These are phyloP conservation scores for Hyparrhenia diplandra DNA, from an alignment of 176 grass and related monocot species.

Conservation along the genomic window DNA sequence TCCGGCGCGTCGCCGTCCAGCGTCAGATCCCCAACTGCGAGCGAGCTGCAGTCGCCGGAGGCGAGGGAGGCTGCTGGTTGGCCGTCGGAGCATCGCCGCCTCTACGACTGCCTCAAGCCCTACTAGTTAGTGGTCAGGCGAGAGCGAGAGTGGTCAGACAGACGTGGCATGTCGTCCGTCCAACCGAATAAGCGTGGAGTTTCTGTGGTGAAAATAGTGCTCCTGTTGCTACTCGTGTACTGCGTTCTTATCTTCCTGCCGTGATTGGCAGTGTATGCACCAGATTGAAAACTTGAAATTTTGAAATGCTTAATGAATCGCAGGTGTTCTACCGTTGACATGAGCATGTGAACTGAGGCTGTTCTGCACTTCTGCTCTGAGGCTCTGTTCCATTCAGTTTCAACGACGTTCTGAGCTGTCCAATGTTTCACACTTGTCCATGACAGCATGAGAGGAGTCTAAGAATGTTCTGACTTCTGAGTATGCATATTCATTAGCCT, in stretches of 20 bases:
- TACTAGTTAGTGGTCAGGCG: slow-evolving; percentile 43
- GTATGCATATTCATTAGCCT: too few relatives aligned
- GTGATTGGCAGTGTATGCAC: background rate
- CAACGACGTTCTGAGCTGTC: background rate
- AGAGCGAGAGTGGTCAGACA: background rate
- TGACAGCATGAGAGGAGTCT: background rate
- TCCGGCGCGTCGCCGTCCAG: background rate
- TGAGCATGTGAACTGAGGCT: background rate
- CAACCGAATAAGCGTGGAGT: background rate
- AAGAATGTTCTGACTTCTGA: background rate
- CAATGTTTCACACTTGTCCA: background rate
- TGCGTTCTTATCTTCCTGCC: background rate
- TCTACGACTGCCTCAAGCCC: slow-evolving; percentile 61
- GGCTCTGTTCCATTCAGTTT: background rate
- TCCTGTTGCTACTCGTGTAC: background rate
- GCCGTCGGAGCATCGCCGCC: background rate
- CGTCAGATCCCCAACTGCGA: background rate
- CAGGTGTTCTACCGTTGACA: background rate
- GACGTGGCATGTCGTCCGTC: background rate
- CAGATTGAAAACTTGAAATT: background rate
- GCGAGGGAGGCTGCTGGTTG: background rate
- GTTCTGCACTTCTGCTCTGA: background rate
- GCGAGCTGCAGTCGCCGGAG: background rate
- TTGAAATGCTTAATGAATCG: background rate
- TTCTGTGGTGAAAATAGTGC: background rate